Evolutionary conservation across 2,329 filamentous ascomycete species (phyloP).

Genomic region (Coniochaeta sp.): DNA sequence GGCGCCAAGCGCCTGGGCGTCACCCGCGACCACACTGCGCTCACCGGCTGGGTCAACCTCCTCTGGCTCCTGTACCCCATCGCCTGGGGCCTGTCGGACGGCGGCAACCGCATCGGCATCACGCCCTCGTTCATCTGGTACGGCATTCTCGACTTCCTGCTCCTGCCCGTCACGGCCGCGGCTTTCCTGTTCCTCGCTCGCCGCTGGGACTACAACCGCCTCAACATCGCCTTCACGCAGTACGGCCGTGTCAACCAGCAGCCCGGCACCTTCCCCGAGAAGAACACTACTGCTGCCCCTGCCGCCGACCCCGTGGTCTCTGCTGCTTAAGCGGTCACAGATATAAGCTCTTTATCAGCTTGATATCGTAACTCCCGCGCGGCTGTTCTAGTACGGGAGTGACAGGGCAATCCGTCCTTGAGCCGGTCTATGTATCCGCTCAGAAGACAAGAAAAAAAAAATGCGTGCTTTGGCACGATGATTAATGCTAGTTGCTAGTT

Average conservation of each 20-base stretch:
- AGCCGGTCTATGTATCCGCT: background rate
- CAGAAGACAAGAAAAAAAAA: too few species aligned
- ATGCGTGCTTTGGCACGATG: background rate
- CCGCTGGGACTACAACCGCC: conserved; percentile 41
- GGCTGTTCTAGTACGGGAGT: background rate
- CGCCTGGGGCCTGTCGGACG: conserved; percentile 44
- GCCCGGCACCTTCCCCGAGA: conserved; percentile 37
- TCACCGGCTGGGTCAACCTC: conserved; percentile 40
- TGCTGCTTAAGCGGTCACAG: background rate
- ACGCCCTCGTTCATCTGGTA: conserved; percentile 41
- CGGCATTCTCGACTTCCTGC: conserved; percentile 43
- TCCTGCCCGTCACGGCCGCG: conserved; percentile 35
- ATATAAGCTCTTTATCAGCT: background rate
- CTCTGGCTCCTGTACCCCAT: conserved; percentile 48
- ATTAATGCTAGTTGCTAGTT: background rate
- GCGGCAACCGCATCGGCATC: conserved; percentile 40
- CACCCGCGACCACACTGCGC: conserved; percentile 33
- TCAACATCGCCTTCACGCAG: conserved; percentile 48
- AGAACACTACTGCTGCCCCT: conserved; percentile 21
- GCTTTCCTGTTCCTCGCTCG: conserved; percentile 34
- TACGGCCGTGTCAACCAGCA: conserved; percentile 40
- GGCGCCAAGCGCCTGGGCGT: conserved; percentile 33
- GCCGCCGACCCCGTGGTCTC: conserved; percentile 9
- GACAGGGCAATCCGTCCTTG: background rate
- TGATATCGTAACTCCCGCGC: background rate